phyloP scores from a whole-genome alignment of 225 moss, liverwort and hornwort species.

The Straminergon stramineum region DNA sequence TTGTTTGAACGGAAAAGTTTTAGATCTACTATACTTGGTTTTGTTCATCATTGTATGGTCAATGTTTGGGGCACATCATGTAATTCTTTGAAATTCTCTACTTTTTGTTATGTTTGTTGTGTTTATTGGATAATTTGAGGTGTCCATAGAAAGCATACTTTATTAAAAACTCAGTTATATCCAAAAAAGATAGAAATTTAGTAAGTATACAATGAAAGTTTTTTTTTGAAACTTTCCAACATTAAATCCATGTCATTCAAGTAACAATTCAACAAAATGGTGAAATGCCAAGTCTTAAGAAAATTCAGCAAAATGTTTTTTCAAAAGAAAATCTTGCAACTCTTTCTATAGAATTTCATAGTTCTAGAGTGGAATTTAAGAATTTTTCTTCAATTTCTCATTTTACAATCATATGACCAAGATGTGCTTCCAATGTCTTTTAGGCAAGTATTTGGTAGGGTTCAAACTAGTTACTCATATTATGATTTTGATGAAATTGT shows the following conservation, averaged over 20 bases:
- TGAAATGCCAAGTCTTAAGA: not conserved
- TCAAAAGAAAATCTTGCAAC: not conserved
- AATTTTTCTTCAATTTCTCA: not conserved
- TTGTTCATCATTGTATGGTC: no score
- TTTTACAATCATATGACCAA: not conserved
- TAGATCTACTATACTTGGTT: no score
- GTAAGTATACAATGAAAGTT: not conserved
- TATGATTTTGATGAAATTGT: not conserved
- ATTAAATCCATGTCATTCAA: not conserved
- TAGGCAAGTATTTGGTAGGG: not conserved
- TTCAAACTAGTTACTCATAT: not conserved
- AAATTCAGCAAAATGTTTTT: not conserved
- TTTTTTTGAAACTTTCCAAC: not conserved
- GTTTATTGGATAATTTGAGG: not conserved
- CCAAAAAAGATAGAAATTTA: not conserved
- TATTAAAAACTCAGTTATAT: not conserved
- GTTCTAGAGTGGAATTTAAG: not conserved
- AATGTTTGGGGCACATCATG: not conserved
- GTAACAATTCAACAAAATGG: not conserved
- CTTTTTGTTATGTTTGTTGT: no score
- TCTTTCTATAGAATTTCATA: not conserved
- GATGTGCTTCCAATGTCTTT: not conserved
- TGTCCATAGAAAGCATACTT: accelerated
- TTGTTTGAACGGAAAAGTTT: no score
- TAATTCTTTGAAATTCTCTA: no score